Evolutionary conservation across 768 basidiomycete genomes (phyloP).

Genomic region (Naganishia friedmannii): DNA sequence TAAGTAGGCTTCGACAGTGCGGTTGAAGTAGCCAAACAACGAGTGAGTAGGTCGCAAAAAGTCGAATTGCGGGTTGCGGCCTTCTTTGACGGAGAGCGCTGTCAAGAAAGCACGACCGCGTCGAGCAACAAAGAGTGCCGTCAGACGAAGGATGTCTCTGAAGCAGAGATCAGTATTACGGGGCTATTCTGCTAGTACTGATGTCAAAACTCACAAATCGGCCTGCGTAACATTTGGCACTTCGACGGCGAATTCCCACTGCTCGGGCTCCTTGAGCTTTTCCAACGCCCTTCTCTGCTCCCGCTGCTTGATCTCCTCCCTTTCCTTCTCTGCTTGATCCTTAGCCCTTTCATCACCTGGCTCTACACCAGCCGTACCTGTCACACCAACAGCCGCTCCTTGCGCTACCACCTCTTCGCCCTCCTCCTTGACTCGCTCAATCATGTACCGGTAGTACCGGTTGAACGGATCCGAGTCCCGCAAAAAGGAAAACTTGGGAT

Average conservation of each 20-base stretch:
- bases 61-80: slow-evolving; percentile 95
- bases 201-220: slow-evolving; percentile 71
- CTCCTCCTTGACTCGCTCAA: slow-evolving; percentile 69
- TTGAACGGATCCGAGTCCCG: slow-evolving; percentile 96
- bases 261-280: slow-evolving; percentile 63
- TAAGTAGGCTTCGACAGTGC: slow-evolving; percentile 91
- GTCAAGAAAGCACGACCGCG: slow-evolving; percentile 82
- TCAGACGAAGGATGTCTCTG: slow-evolving; percentile 93
- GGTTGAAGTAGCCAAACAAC: slow-evolving; percentile 93
- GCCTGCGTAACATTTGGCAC: slow-evolving; percentile 81
- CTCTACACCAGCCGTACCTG: slow-evolving; percentile 9
- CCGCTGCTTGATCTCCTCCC: slow-evolving; percentile 15
- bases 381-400: slow-evolving; percentile 6
- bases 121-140: slow-evolving; percentile 90
- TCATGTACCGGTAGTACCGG: slow-evolving; percentile 91
- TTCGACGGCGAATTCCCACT: slow-evolving; percentile 76
- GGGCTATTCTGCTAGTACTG: no score
- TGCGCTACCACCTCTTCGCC: slow-evolving; percentile 44
- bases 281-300: slow-evolving; percentile 28
- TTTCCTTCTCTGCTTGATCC: slow-evolving; percentile 3
- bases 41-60: slow-evolving; percentile 94
- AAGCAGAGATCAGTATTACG: neutral
- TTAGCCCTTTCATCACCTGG: slow-evolving; percentile 18
- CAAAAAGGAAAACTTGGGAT: slow-evolving; percentile 98
- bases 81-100: slow-evolving; percentile 79